Base-by-base conservation (phyloP, 2,329 filamentous ascomycete species). In the Colletotrichum sansevieriae region DNA sequence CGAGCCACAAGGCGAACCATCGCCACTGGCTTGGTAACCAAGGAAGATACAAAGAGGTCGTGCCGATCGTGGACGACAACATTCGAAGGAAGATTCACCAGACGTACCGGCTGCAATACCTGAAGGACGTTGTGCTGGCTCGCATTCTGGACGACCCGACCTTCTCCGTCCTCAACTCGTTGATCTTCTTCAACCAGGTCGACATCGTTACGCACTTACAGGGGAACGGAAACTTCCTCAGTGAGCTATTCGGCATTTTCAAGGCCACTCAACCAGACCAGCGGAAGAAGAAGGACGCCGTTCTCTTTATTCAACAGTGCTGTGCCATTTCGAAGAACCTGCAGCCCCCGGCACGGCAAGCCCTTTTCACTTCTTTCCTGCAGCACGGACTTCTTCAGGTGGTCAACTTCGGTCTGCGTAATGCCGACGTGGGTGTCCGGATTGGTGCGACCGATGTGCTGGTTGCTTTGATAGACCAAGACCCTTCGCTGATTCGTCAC, bases 111-210 rank as follows among this genome's bases (percentile, higher is more conserved):
- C 83, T 99, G 39, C 95, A 97, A 76, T 99, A 99, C 78, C 86
- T 99, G 63, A 99, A 98, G 79, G 96, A 99, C 75, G 96, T 99
- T n/a, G 95, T 98, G 1, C 87, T 99, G 49, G 96, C 96, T 35
- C 90, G 96, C 71, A 98, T 99, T 71, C 86, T 99, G 70, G 96
- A 99, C 80, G 96, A 99, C 78, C 95, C 95, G 57, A 99, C 96
- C 20, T 99, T 98, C 79, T 97, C 94, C 25, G 95, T 98, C 29
- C 90, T 99, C 72, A 99, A 98, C 81, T 97, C 94, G 58, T 87
- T 98, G 74, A 99, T 99, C 73, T 99, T 98, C 83, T 99, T 97
- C 85, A 96, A 98, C 82, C 96, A 99, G 82, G 95, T 98, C 74
- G 96, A 98, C 76, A 98, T 99, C 76, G 92, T 99, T 57, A 93